Base-by-base conservation (phyloP, 2,329 filamentous ascomycete species). In the Botrytis fragariae region DNA sequence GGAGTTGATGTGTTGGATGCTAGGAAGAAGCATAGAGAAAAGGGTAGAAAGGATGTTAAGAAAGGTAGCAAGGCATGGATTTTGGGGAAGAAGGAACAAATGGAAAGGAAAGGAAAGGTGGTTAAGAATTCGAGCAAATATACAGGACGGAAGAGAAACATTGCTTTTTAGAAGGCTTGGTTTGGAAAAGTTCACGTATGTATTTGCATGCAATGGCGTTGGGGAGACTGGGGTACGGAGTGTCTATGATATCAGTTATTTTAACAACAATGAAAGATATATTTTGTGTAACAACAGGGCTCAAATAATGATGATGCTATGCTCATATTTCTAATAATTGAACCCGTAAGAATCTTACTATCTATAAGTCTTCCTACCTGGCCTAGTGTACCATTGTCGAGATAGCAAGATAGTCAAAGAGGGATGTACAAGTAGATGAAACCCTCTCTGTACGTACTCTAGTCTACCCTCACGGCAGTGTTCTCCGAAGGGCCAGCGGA, bases 51-150 rank as follows among this genome's bases (percentile, higher is more conserved):
- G 76, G 86, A 87, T 48, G 83, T 89, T 70, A 91, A 92, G 82
- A 98, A 98, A 86, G 95, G 93, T 22, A 92, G 90, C 81, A 95
- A 93, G 83, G 89, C 87, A 2, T 96, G 93, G 93, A 96, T 96
- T 75, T 81, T 94, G 81, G 89, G 90, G 83, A 96, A 95, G 82
- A 97, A 96, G 85, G 92, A 94, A 77, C 94, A 97, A 84, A 96
- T 97, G 92, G 93, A 97, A 83, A 87, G 90, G 75, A 97, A 98
- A 83, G 96, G 96, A 63, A 98, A 96, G 85, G 88, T 98, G 42
- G 95, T 98, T 78, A 98, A 98, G 86, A 85, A 90, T 1, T 94
- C 88, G 72, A 97, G 93, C 69, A 98, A 97, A 83, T 99, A 97
- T 82, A 98, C 95, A 0, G 96, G 95, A 44, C 87, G 96, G 79